Percentiles rank a stretch among this genome's conserved stretches.
phyloP scores from a whole-genome alignment of 345 rosid species.

The Rubroshorea leprosula region DNA sequence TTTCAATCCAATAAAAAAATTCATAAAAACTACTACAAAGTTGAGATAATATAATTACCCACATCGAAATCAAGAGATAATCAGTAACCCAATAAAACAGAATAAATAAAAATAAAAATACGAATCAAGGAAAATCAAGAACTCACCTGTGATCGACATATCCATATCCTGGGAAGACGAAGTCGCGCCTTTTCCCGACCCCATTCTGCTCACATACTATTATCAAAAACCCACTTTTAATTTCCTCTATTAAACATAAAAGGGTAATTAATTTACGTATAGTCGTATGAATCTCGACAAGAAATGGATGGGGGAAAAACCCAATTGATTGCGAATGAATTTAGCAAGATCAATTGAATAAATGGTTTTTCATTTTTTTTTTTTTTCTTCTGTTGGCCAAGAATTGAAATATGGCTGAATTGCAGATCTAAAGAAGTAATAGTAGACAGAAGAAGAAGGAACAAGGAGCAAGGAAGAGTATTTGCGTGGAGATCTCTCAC shows the following conservation, averaged over 20 bases:
- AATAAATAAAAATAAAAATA: neutral
- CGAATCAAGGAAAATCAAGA: neutral
- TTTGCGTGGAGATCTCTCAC: neutral
- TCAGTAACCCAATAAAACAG: neutral
- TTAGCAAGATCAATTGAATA: neutral
- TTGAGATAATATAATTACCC: neutral
- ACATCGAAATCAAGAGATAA: neutral
- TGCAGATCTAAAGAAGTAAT: neutral
- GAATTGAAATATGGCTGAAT: neutral
- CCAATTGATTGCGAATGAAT: neutral
- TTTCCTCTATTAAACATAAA: neutral
- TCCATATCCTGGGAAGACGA: conserved; percentile 26
- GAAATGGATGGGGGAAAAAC: neutral
- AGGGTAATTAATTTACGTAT: neutral
- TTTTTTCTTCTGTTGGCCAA: too few species aligned
- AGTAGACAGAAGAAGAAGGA: neutral
- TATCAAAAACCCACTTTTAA: neutral
- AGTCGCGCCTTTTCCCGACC: conserved; percentile 26
- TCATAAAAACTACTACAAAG: neutral
- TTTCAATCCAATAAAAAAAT: neutral
- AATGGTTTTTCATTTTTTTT: too few species aligned
- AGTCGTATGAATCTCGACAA: neutral
- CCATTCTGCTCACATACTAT: conserved; percentile 20
- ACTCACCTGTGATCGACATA: conserved; percentile 24
- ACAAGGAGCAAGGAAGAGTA: too few species aligned